Base-by-base conservation (phyloP, 305 asterid species). In the Petunia hybrid region DNA sequence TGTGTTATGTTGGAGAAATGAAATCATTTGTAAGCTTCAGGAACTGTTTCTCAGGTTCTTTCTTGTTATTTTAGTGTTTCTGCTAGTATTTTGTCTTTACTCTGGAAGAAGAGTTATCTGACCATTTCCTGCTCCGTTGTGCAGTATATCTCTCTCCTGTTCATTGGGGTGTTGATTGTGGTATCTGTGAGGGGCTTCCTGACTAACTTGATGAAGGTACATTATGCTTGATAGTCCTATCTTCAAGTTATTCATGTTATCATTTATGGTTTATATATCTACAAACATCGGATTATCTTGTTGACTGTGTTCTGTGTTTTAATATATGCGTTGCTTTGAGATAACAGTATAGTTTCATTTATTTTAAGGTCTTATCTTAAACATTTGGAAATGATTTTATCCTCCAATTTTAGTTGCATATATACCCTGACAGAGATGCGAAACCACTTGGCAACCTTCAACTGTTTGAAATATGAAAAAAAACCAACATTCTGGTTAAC, bases 111-210 rank as follows among this genome's bases (percentile, higher is more conserved):
- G 76, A 65, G 36, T 14, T 9, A 51, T 41, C 84, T 62, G 60
- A 73, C 9, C 59, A 5, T 55, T 70, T 61, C 31, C 53, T 63
- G 77, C 38, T 63, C 62, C 78, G 40, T 81, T 82, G 65, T 89
- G 93, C 97, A 96, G 99, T 96, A 96, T 82, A 89, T 96, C 79
- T 96, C 99, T 68, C 97, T 96, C 81, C 71, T 94, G 87, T 96
- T 96, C 92, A 93, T 96, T 3, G 99, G 99, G 86, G 88, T 96
- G 95, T 88, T 96, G 91, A 93, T 96, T 69, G 98, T 91, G 78
- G 87, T 96, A 80, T 96, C 99, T 48, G 98, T 96, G 40, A 92
- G 99, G 51, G 98, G 99, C 83, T 96, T 96, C 93, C 80, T 96
- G 80, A 81, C 94, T 53, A 94, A 96, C 85, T 85, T 96, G 91